These are phyloP conservation scores for Aspergillus olivimuriae DNA, from an alignment of 495 filamentous ascomycete genomes.

Conservation along the genomic window DNA sequence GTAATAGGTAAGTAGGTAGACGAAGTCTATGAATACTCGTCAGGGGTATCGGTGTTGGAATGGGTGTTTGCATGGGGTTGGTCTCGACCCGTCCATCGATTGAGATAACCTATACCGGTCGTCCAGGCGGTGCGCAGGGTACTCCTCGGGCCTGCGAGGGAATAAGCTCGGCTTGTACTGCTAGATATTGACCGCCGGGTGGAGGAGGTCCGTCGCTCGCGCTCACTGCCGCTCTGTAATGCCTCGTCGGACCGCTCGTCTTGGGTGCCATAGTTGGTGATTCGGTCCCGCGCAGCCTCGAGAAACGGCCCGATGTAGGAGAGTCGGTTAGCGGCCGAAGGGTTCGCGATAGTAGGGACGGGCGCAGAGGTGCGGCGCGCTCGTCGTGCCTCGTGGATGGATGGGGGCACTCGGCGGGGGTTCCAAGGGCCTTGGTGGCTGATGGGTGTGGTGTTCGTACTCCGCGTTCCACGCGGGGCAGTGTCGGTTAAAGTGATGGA, in stretches of 20 bases:
- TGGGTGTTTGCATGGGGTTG: neutral
- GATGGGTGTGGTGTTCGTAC: too few relatives aligned
- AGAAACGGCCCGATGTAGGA: slow-evolving; percentile 16
- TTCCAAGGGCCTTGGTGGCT: slow-evolving; percentile 21
- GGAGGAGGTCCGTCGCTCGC: too few relatives aligned
- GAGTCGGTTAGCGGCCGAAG: neutral
- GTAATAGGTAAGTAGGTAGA: too few relatives aligned
- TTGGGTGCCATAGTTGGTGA: slow-evolving; percentile 26
- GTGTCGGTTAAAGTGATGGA: slow-evolving; percentile 11
- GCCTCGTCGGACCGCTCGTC: slow-evolving; percentile 9
- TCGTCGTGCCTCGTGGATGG: slow-evolving; percentile 5
- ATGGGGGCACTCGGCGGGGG: slow-evolving; percentile 14
- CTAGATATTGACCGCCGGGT: neutral
- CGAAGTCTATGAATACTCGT: neutral
- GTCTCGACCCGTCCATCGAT: neutral
- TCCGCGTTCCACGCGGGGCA: slow-evolving; percentile 17
- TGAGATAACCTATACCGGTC: neutral
- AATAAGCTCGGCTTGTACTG: neutral
- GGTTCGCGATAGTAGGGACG: slow-evolving; percentile 12
- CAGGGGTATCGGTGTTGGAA: neutral
- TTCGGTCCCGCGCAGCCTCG: slow-evolving; percentile 1
- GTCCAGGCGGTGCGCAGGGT: neutral
- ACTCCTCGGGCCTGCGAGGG: slow-evolving; percentile 29
- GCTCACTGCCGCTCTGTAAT: neutral
- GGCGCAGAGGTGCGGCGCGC: slow-evolving; percentile 26